These are phyloP conservation scores for Gloeopeniophorella convolvens DNA, from an alignment of 768 basidiomycete genomes.

Conservation along the genomic window DNA sequence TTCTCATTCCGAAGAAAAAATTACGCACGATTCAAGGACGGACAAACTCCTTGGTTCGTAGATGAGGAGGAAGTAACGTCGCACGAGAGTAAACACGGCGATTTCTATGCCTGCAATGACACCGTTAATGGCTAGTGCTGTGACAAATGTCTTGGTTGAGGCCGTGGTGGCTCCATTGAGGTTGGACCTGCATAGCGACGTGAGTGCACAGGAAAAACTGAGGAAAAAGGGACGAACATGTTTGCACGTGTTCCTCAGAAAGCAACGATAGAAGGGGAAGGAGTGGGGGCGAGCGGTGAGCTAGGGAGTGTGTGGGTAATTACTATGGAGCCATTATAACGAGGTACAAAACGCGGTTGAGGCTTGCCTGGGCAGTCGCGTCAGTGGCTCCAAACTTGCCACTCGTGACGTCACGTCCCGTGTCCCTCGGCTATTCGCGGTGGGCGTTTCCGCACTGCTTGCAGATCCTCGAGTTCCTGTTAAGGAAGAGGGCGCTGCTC, in stretches of 20 bases:
- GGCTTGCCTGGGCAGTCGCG: too few relatives aligned
- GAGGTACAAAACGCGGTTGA: too few relatives aligned
- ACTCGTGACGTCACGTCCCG: too few relatives aligned
- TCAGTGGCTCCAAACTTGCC: too few relatives aligned
- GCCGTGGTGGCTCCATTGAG: slow-evolving; percentile 43
- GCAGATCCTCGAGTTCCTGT: too few relatives aligned
- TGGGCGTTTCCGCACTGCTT: too few relatives aligned
- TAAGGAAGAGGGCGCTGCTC: too few relatives aligned
- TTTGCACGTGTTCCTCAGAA: neutral
- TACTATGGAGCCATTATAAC: too few relatives aligned
- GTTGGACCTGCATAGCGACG: slow-evolving; percentile 31
- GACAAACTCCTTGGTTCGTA: slow-evolving; percentile 82
- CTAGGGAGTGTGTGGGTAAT: too few relatives aligned
- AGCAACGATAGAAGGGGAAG: too few relatives aligned
- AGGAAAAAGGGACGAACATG: slow-evolving; percentile 8
- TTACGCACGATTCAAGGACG: slow-evolving; percentile 39
- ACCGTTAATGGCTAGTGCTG: slow-evolving; percentile 80
- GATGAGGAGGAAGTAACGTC: slow-evolving; percentile 80
- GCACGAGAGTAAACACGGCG: slow-evolving; percentile 69
- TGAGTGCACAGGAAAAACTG: neutral
- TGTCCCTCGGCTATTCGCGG: too few relatives aligned
- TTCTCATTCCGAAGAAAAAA: neutral
- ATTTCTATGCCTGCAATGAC: slow-evolving; percentile 68
- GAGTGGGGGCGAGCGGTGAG: too few relatives aligned
- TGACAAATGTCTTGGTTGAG: slow-evolving; percentile 72